Percentiles rank a stretch among this genome's conserved stretches.
These are phyloP conservation scores for Suillus weaverae DNA, from an alignment of 768 basidiomycete species.

Conservation along the genomic window DNA sequence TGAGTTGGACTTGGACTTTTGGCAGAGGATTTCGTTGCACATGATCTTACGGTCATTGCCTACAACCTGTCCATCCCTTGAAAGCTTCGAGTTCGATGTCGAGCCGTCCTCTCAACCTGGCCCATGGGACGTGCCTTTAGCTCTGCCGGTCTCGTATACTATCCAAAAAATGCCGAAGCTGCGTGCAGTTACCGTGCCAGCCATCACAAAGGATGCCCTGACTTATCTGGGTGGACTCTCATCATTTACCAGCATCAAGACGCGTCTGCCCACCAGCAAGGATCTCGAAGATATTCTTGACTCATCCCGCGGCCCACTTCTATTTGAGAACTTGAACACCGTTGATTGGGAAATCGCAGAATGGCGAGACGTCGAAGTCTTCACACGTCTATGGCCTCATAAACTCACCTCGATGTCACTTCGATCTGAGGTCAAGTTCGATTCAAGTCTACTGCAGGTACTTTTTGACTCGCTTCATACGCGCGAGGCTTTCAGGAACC, in stretches of 20 bases:
- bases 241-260: background rate
- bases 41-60: background rate
- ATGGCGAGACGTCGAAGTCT: background rate
- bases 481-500: background rate
- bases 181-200: background rate
- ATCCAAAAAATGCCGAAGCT: background rate
- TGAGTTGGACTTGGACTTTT: background rate
- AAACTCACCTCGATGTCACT: background rate
- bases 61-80: background rate
- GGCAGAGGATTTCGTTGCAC: background rate
- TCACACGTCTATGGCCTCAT: background rate
- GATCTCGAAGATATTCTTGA: background rate
- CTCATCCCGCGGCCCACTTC: background rate
- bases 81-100: background rate
- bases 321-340: background rate
- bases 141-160: background rate
- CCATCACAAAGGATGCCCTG: background rate
- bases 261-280: background rate
- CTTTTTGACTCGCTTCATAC: background rate
- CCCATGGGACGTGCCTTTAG: background rate
- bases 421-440: background rate
- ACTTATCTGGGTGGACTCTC: background rate
- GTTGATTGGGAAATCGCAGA: background rate
- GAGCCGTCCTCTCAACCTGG: background rate
- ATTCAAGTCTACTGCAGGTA: background rate